Evolutionary conservation across 2,329 filamentous ascomycete genomes (phyloP).

Genomic region (Claviceps spartinae): DNA sequence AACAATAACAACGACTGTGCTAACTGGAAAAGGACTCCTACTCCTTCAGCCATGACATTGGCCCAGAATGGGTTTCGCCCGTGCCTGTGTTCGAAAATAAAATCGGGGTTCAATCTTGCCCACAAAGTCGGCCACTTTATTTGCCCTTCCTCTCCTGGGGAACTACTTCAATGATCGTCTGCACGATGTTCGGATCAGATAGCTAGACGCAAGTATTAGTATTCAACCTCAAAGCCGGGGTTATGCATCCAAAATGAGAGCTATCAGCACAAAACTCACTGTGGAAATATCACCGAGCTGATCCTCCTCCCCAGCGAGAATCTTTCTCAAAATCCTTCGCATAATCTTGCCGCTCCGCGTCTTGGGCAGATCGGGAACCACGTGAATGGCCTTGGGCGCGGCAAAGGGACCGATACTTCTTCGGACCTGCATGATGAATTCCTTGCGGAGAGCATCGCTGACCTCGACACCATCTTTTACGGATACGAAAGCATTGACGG

Average conservation of each 20-base stretch:
- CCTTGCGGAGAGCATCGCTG: constrained; percentile 75
- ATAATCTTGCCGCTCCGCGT: constrained; percentile 98
- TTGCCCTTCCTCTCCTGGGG: constrained; percentile 42
- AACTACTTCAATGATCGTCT: constrained; percentile 76
- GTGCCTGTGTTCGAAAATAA: too few species aligned
- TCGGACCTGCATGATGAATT: constrained; percentile 85
- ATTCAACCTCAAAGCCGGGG: background rate
- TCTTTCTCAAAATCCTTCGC: constrained; percentile 93
- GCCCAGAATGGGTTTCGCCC: too few species aligned
- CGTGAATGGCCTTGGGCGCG: constrained; percentile 82
- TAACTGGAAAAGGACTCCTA: background rate
- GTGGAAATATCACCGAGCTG: constrained; percentile 88
- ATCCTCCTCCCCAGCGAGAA: constrained; percentile 91
- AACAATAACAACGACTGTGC: background rate
- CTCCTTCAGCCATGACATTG: background rate
- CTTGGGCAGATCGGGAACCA: constrained; percentile 91
- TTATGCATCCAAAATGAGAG: too few species aligned
- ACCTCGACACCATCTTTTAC: constrained; percentile 74
- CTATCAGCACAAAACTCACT: constrained; percentile 35
- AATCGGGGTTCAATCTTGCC: too few species aligned
- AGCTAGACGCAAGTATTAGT: constrained; percentile 37
- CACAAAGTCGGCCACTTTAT: background rate
- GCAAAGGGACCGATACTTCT: constrained; percentile 97
- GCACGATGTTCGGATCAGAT: constrained; percentile 78
- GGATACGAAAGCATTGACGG: constrained; percentile 91